Evolutionary conservation across 345 rosid genomes (phyloP).

Genomic region (Litchi chinensis): DNA sequence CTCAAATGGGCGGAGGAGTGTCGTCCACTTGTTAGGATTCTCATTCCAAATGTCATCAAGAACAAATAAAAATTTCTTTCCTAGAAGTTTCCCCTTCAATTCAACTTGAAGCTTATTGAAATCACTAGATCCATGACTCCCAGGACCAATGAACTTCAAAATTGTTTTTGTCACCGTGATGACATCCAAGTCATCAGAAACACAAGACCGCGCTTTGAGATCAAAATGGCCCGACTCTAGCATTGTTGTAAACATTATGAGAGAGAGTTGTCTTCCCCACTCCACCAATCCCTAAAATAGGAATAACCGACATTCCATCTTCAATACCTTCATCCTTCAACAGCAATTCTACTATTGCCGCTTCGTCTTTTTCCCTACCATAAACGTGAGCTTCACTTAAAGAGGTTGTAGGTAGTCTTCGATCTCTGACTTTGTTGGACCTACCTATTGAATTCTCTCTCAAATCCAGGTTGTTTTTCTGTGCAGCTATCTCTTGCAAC

Average conservation of each 20-base stretch:
- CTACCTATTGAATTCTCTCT: neutral
- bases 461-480: neutral
- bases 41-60: conserved; percentile 34
- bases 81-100: neutral
- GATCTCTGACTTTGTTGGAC: neutral
- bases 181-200: conserved; percentile 25
- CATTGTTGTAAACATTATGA: conserved; percentile 23
- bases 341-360: conserved; percentile 2
- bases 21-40: neutral
- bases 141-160: neutral
- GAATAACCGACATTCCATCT: conserved; percentile 12
- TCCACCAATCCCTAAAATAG: conserved; percentile 31
- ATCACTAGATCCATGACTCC: neutral
- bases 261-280: conserved; percentile 38
- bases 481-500: neutral
- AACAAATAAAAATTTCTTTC: conserved; percentile 25
- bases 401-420: conserved; percentile 13
- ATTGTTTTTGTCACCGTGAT: conserved; percentile 4
- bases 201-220: conserved; percentile 21
- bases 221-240: conserved; percentile 4
- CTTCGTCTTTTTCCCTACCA: conserved; percentile 24
- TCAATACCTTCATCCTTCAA: neutral
- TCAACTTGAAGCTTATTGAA: conserved; percentile 26
- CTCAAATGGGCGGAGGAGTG: neutral
- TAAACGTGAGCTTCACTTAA: conserved; percentile 12